These are phyloP conservation scores for Parathielavia hyrcaniae DNA, from an alignment of 495 filamentous ascomycete genomes.

Conservation along the genomic window DNA sequence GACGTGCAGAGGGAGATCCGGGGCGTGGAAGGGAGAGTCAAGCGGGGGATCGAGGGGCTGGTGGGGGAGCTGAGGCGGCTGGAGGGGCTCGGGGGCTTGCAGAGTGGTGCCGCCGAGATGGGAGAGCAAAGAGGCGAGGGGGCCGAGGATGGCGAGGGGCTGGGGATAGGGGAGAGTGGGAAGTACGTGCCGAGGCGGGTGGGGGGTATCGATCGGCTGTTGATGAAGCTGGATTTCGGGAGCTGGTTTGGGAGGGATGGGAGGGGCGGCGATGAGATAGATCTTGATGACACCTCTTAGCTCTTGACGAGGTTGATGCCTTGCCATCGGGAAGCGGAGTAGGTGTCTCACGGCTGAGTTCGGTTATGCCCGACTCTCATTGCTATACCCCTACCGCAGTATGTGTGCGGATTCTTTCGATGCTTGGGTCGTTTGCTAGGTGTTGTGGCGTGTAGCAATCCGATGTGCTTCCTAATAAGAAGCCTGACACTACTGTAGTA, in stretches of 20 bases:
- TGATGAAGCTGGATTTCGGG: constrained; percentile 80
- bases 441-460: too few relatives aligned
- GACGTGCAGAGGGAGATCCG: constrained; percentile 56
- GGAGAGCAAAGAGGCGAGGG: constrained; percentile 21
- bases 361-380: too few relatives aligned
- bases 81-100: constrained; percentile 17
- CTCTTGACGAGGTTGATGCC: background rate
- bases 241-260: constrained; percentile 36
- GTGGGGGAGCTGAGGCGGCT: constrained; percentile 47
- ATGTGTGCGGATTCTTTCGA: too few relatives aligned
- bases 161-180: constrained; percentile 14
- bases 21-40: constrained; percentile 47
- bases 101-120: background rate
- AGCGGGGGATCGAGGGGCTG: constrained; percentile 56
- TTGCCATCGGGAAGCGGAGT: too few relatives aligned
- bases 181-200: constrained; percentile 57
- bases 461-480: too few relatives aligned
- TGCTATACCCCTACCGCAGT: too few relatives aligned
- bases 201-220: constrained; percentile 66
- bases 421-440: too few relatives aligned
- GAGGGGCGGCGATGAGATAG: background rate
- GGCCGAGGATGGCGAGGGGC: constrained; percentile 25
- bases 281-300: constrained; percentile 5
- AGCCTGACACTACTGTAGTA: too few relatives aligned
- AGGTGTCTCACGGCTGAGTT: too few relatives aligned